phyloP scores from a whole-genome alignment of 768 basidiomycete species.

The Russula compacta region DNA sequence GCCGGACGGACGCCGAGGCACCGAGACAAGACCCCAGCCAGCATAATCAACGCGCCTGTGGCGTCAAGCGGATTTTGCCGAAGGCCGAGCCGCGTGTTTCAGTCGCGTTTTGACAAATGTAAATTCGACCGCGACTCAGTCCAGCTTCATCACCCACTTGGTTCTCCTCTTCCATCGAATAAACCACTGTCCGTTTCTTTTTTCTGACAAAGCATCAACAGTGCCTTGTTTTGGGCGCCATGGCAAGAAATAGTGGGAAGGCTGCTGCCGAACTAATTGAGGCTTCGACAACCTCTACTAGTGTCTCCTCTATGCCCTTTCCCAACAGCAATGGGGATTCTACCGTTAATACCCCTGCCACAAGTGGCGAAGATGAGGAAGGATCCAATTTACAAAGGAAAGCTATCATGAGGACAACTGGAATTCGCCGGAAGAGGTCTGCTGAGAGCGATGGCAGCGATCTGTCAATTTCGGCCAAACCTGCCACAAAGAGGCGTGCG shows the following conservation, averaged over 20 bases:
- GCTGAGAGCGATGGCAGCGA: constrained; percentile 30
- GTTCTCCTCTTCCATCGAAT: constrained; percentile 1
- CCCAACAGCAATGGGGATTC: constrained; percentile 15
- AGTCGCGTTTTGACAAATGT: neutral
- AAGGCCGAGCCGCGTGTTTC: neutral
- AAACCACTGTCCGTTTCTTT: constrained; percentile 5
- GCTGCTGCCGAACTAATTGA: neutral
- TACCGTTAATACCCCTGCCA: constrained; percentile 7
- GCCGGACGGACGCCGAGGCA: neutral
- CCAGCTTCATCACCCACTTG: neutral
- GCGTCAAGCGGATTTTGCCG: constrained; percentile 6
- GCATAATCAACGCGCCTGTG: constrained; percentile 11
- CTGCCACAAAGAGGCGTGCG: constrained; percentile 21
- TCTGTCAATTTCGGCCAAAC: constrained; percentile 25
- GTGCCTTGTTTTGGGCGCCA: neutral
- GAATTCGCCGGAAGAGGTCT: constrained; percentile 16
- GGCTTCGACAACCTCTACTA: constrained; percentile 9
- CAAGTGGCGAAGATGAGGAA: constrained; percentile 16
- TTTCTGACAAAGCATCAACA: neutral
- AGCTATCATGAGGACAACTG: constrained; percentile 12
- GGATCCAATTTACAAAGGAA: constrained; percentile 23
- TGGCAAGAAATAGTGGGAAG: constrained; percentile 2
- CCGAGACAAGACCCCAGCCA: no score
- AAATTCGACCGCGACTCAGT: neutral
- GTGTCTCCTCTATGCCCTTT: constrained; percentile 10